Evolutionary conservation across 306 rosid species (phyloP).

Genomic region (Quercus suber): DNA sequence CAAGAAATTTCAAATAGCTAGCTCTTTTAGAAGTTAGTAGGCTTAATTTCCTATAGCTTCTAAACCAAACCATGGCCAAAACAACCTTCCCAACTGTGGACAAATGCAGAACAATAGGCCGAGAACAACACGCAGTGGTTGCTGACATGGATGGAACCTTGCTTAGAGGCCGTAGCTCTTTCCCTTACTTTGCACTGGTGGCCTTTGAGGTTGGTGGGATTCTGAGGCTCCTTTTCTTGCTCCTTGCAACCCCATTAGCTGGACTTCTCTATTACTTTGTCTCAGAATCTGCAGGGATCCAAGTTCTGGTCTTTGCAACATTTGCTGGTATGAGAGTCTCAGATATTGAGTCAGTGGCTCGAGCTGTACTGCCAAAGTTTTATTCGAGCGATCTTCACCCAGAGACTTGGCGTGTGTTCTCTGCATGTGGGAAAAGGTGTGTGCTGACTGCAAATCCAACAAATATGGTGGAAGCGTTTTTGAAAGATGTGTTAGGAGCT

Average conservation of each 20-base stretch:
- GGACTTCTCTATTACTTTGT: constrained; percentile 67
- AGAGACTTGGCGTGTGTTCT: constrained; percentile 69
- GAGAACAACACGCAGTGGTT: constrained; percentile 73
- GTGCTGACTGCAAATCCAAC: constrained; percentile 76
- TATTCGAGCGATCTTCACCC: constrained; percentile 59
- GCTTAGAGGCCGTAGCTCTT: constrained; percentile 69
- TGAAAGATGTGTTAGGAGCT: constrained; percentile 66
- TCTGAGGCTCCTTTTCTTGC: constrained; percentile 42
- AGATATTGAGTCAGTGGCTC: constrained; percentile 63
- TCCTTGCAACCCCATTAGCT: constrained; percentile 60
- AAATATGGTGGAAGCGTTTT: constrained; percentile 75
- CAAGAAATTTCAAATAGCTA: background rate
- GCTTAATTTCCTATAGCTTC: background rate
- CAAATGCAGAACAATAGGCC: constrained; percentile 52
- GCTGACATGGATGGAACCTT: constrained; percentile 90
- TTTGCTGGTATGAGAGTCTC: constrained; percentile 56
- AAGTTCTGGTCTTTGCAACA: constrained; percentile 55
- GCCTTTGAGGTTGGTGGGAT: constrained; percentile 84
- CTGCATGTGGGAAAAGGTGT: constrained; percentile 55
- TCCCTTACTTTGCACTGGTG: constrained; percentile 72
- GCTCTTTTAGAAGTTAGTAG: background rate
- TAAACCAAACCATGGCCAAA: background rate
- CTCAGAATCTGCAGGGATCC: constrained; percentile 75
- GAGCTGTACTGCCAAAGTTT: constrained; percentile 78
- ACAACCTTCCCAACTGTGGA: constrained; percentile 45